Evolutionary conservation across 2,329 filamentous ascomycete species (phyloP), one percentile per base, ranked within the genome.

Genomic region (Epicoccum sorghinum): DNA sequence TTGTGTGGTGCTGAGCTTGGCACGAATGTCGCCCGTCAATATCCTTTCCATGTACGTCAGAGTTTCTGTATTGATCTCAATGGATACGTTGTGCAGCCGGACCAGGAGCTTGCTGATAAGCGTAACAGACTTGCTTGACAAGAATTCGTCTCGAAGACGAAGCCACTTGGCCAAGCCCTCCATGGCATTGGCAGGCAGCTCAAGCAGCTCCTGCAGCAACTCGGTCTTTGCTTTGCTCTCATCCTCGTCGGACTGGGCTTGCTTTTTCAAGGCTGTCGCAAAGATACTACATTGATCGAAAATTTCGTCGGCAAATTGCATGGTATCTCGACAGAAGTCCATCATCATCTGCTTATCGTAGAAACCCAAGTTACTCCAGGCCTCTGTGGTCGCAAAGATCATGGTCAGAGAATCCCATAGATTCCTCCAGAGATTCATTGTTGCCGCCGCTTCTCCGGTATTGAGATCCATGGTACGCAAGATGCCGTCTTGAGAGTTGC

Each of bases 241-340:
- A 49, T 78, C 76, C 23, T 77, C 76, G 46, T 59, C 55, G 12
- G 64, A 64, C 4, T 56, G 54, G 7, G 60, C 60, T 10, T 68
- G 62, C 38, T 78, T 77, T 35, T 77, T 77, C 52, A 92, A 74
- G 10, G 90, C 89, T 40, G 88, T 89, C 2, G 90, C 86, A 59
- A 99, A 87, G 54, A 97, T 83, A 45, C 87, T 88, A 71, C 96
- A 95, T 64, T 96, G 88, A 36, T 90, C 87, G 68, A 98, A 90
- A 1, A 96, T 82, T 32, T 85, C 83, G 68, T 96, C 90, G 0
- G 93, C 93, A 68, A 96, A 90, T 66, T 98, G 91, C 85, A 99
- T 99, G 12, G 90, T 90, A 69, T 96, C 91, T 61, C 95, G 88
- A 70, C 93, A 97, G 67, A 98, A 97, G 52, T 96, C 88, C 66